Evolutionary conservation across 306 rosid genomes (phyloP).

Genomic region (Vachellia pachyceras): DNA sequence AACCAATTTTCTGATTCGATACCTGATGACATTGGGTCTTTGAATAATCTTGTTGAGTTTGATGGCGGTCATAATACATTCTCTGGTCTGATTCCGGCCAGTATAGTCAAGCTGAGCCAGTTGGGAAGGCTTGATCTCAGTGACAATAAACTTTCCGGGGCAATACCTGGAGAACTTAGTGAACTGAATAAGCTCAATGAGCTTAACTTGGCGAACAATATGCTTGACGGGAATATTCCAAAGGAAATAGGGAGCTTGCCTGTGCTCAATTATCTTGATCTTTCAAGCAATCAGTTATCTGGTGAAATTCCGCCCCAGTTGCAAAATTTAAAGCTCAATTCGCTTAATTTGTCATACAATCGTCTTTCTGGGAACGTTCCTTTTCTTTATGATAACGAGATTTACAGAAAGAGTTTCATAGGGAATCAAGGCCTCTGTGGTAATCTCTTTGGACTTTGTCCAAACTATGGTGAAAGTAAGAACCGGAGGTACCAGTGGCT

Average conservation of each 20-base stretch:
- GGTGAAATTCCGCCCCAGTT: conserved; percentile 67
- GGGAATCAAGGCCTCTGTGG: conserved; percentile 73
- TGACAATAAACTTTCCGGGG: conserved; percentile 63
- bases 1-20: conserved; percentile 67
- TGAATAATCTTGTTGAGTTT: conserved; percentile 53
- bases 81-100: conserved; percentile 57
- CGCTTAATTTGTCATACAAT: conserved; percentile 67
- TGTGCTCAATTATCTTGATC: conserved; percentile 81
- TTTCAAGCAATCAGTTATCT: conserved; percentile 58
- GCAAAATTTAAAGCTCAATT: conserved; percentile 72
- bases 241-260: conserved; percentile 64
- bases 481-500: conserved; percentile 48
- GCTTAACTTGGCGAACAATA: conserved; percentile 70
- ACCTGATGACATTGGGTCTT: conserved; percentile 60
- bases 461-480: conserved; percentile 43
- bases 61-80: conserved; percentile 54
- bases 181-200: conserved; percentile 62
- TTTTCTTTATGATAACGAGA: conserved; percentile 57
- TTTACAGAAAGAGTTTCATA: conserved; percentile 60
- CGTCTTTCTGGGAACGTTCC: conserved; percentile 66
- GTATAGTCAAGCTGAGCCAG: conserved; percentile 51
- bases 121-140: conserved; percentile 69
- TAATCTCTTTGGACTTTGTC: conserved; percentile 58
- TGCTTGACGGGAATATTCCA: conserved; percentile 59
- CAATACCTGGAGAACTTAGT: conserved; percentile 52